Base-by-base conservation (phyloP, 768 basidiomycete genomes). In the Pleurotus eryngii region DNA sequence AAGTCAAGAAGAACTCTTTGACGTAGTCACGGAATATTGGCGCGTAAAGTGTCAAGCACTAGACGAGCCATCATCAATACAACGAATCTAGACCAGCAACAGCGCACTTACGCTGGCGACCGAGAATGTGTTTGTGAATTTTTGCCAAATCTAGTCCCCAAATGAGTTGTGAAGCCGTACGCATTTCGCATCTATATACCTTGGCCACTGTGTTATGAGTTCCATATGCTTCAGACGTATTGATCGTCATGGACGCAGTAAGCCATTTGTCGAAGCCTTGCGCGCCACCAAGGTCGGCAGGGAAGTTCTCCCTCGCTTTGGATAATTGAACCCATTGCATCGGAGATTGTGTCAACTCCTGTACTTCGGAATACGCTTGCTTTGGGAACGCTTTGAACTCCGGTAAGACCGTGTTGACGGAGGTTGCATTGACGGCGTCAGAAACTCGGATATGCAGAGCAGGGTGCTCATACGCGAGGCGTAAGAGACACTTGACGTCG, bases 181-280 rank as follows among this genome's bases (percentile, higher is more conserved):
- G 15, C 12, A 42, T 12, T 35, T 4, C 20, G 35, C 18, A 18
- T 38, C 20, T 15, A 42, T 63, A 8, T 55, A 83, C 89, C 79
- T 89, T 87, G 2, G 76, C 70, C 8, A 85, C 76, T 4, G 86
- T 89, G 53, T 89, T 88, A 59, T 90, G 85, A 2, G 85, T 90
- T 3, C 77, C 74, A 62, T 91, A 90, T 3, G 88, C 87, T 61
- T 90, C 85, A 2, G 75, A 73, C 8, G 89, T 85, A 66, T 86
- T 82, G 62, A 92, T 89, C 50, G 77, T 83, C 74, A 89, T 73
- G 3, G 80, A 70, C 43, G 73, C 76, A 48, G 81, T 67, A 8
- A 85, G 77, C 87, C 86, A 89, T 50, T 72, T 70, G 68, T 92
- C 89, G 57, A 92, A 91, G 2, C 81, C 86, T 58, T 79, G 75